Evolutionary conservation across 345 rosid genomes (phyloP).

Genomic region (Excoecaria agallocha): DNA sequence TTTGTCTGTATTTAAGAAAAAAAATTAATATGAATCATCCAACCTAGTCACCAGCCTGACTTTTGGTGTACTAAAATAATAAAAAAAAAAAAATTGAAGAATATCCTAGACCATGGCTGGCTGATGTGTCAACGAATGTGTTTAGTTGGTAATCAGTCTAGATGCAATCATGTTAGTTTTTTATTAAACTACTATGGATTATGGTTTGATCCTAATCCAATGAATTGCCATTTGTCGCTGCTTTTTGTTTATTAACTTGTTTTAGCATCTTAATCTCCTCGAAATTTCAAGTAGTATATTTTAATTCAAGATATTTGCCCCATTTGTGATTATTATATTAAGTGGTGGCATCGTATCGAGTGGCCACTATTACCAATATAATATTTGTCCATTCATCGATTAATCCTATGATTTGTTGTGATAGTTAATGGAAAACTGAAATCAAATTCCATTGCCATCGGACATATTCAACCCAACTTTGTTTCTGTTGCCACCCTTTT

Average conservation of each 20-base stretch:
- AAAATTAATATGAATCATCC: slow-evolving; percentile 22
- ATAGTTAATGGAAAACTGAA: neutral
- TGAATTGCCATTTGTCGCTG: slow-evolving; percentile 1
- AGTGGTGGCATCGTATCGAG: slow-evolving; percentile 10
- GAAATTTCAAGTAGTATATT: slow-evolving; percentile 22
- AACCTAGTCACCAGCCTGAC: slow-evolving; percentile 18
- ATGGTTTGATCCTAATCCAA: slow-evolving; percentile 20
- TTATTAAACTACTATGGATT: slow-evolving; percentile 25
- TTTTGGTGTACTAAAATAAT: slow-evolving; percentile 7
- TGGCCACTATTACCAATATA: slow-evolving; percentile 12
- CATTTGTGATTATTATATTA: slow-evolving; percentile 15
- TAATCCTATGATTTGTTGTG: slow-evolving; percentile 8
- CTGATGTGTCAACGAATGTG: slow-evolving; percentile 20
- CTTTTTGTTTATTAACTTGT: slow-evolving; percentile 6
- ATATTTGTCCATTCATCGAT: neutral
- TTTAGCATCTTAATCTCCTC: slow-evolving; percentile 50
- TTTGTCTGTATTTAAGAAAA: neutral
- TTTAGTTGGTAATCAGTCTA: slow-evolving; percentile 1
- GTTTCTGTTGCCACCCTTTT: neutral
- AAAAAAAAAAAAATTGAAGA: neutral
- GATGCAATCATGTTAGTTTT: slow-evolving; percentile 13
- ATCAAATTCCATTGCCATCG: neutral
- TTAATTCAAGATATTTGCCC: slow-evolving; percentile 20
- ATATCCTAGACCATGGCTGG: slow-evolving; percentile 11
- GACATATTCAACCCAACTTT: neutral